Evolutionary conservation across 768 basidiomycete genomes (phyloP).

Genomic region (Auriscalpium orientale): DNA sequence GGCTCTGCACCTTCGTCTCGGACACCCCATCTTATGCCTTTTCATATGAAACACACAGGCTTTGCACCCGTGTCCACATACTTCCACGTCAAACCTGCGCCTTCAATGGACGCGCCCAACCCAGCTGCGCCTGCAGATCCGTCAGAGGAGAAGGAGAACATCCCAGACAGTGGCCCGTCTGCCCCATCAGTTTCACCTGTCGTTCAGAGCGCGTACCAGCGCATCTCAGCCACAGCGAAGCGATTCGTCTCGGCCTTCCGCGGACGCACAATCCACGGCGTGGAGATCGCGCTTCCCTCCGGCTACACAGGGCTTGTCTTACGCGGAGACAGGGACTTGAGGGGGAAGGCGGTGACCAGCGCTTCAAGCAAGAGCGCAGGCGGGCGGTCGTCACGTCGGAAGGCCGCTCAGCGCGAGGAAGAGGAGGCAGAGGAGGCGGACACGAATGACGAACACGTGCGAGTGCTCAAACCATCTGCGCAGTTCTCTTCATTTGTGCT

Average conservation of each 20-base stretch:
- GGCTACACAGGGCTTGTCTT: conserved; percentile 68
- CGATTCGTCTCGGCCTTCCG: conserved; percentile 63
- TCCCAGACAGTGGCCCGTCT: not conserved
- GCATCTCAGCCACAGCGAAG: conserved; percentile 13
- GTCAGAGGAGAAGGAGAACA: not conserved
- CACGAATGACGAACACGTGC: conserved; percentile 17
- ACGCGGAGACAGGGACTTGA: conserved; percentile 21
- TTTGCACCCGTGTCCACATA: conserved; percentile 69
- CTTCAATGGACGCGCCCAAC: not conserved
- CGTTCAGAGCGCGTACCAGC: not conserved
- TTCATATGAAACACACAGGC: conserved; percentile 65
- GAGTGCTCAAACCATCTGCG: conserved; percentile 38
- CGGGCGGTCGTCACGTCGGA: conserved; percentile 21
- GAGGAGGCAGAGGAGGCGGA: conserved; percentile 23
- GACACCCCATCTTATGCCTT: conserved; percentile 72
- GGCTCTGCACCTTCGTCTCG: not conserved
- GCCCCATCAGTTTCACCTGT: not conserved
- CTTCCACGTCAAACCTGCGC: conserved; percentile 46
- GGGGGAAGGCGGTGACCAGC: conserved; percentile 12
- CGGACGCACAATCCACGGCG: conserved; percentile 66
- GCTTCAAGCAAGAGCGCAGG: conserved; percentile 14
- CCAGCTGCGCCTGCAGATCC: not conserved
- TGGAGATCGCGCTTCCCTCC: conserved; percentile 49
- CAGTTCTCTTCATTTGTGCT: conserved; percentile 63
- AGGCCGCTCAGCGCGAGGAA: conserved; percentile 19